Conservation (phyloP, 345 rosid species). For the Conringia planisiliqua region DNA sequence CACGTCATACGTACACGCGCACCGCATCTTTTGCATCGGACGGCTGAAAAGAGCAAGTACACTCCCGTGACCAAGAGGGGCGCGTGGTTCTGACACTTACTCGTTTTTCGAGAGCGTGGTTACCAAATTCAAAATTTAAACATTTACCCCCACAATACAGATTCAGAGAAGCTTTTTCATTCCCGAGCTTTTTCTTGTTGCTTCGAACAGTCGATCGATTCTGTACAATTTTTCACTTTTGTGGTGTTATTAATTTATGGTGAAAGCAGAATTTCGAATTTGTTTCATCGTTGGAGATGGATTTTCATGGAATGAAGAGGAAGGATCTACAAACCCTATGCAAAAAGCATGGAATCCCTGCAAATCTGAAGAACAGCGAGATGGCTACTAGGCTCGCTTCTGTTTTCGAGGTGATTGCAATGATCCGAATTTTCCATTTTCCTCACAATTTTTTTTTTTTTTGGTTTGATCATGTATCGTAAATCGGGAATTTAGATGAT, state of each 20-base stretch:
- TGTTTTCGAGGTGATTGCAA: slow-evolving; percentile 36
- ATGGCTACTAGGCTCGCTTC: slow-evolving; percentile 48
- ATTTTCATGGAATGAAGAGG: slow-evolving; percentile 49
- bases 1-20: not conserved
- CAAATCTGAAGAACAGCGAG: slow-evolving; percentile 47
- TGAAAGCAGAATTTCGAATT: not conserved
- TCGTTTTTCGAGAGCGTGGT: not conserved
- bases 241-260: not conserved
- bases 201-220: not conserved
- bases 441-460: not conserved
- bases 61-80: not conserved
- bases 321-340: slow-evolving; percentile 53
- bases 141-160: not conserved
- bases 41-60: not conserved
- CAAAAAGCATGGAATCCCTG: slow-evolving; percentile 60
- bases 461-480: not conserved
- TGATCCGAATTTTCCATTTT: not conserved
- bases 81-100: not conserved
- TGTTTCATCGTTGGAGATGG: no score
- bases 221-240: not conserved
- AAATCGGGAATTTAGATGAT: not conserved
- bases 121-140: not conserved
- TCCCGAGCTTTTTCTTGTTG: no score
- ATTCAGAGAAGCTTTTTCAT: no score
- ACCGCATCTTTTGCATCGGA: not conserved